These are phyloP conservation scores for Zancudomyces culisetae DNA, from an alignment of 371 early-diverging fungal genomes.

Conservation along the genomic window DNA sequence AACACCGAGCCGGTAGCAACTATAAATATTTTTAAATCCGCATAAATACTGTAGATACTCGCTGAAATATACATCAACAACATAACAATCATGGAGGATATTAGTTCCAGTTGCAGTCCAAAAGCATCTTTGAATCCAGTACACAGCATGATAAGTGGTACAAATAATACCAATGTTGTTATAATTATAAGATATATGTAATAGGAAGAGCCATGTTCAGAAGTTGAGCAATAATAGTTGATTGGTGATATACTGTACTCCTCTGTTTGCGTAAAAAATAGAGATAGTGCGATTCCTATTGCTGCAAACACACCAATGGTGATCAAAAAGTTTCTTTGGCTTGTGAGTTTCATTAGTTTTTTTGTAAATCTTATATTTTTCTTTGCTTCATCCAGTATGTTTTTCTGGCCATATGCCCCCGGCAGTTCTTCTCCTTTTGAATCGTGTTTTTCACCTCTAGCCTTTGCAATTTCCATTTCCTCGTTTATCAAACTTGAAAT, in stretches of 20 bases:
- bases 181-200: not conserved
- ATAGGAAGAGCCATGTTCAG: not conserved
- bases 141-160: slow-evolving; percentile 2
- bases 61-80: not conserved
- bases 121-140: slow-evolving; percentile 5
- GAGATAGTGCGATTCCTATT: not conserved
- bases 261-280: not conserved
- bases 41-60: not conserved
- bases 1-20: slow-evolving; percentile 1
- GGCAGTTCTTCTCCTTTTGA: not conserved
- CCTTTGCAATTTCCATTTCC: not conserved
- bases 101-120: slow-evolving; percentile 5
- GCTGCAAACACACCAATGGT: not conserved
- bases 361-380: too few relatives aligned
- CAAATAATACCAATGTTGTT: not conserved
- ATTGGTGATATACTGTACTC: not conserved
- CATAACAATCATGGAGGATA: not conserved
- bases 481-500: not conserved
- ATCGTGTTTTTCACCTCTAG: not conserved
- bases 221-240: not conserved
- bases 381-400: too few relatives aligned
- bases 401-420: too few relatives aligned
- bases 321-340: not conserved
- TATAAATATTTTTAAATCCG: not conserved
- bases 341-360: not conserved